These are phyloP conservation scores for Agaricus blazei DNA, from an alignment of 768 basidiomycete species.

Conservation along the genomic window DNA sequence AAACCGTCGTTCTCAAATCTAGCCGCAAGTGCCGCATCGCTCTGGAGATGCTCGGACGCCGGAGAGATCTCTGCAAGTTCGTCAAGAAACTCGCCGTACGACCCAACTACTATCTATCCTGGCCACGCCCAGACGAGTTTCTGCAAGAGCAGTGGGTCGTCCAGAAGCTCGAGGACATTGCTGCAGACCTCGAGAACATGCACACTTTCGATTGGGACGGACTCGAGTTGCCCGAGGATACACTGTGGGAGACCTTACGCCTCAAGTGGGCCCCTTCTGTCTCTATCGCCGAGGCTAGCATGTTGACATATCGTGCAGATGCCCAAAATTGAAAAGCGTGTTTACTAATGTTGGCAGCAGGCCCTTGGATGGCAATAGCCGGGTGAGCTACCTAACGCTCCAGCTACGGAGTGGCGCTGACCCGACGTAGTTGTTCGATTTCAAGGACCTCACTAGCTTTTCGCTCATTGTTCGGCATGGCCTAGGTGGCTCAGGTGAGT, in stretches of 20 bases:
- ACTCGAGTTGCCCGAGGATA: constrained; percentile 37
- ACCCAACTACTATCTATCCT: constrained; percentile 48
- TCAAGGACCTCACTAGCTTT: constrained; percentile 37
- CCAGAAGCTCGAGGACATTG: constrained; percentile 26
- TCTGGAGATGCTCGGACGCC: constrained; percentile 28
- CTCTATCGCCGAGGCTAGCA: not conserved
- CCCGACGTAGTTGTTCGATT: constrained; percentile 30
- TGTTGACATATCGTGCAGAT: constrained; percentile 22
- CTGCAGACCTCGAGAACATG: constrained; percentile 26
- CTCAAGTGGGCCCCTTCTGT: constrained; percentile 23
- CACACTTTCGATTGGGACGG: constrained; percentile 51
- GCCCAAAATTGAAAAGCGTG: constrained; percentile 37
- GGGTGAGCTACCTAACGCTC: not conserved
- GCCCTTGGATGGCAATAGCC: constrained; percentile 28
- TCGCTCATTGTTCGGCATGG: constrained; percentile 44
- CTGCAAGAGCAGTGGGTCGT: constrained; percentile 39
- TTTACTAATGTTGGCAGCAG: constrained; percentile 38
- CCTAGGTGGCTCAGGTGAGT: constrained; percentile 30
- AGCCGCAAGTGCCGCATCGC: constrained; percentile 31
- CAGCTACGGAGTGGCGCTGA: constrained; percentile 9
- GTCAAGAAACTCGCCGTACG: constrained; percentile 40
- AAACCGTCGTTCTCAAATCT: constrained; percentile 39
- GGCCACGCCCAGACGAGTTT: constrained; percentile 38
- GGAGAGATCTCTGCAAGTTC: constrained; percentile 31
- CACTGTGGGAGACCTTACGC: constrained; percentile 36